Base-by-base conservation (phyloP, 495 filamentous ascomycete genomes). In the Penicillium macrosclerotiorum region DNA sequence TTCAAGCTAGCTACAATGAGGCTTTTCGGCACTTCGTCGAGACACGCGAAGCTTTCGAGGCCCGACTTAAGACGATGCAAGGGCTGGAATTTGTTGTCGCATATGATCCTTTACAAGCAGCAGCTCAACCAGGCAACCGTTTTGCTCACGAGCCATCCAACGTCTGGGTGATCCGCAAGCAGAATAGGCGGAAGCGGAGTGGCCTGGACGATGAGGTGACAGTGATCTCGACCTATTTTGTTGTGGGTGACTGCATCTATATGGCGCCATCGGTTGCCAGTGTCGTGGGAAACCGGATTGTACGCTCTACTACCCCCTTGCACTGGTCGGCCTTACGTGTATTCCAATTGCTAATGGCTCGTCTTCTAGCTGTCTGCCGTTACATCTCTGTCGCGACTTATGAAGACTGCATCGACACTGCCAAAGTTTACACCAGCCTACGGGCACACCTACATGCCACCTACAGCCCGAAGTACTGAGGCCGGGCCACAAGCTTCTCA, bases 91-190 rank as follows among this genome's bases (percentile, higher is more conserved):
- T 87, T 60, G 73, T 90, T 37, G 85, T 92, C 30, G 78, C 80
- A n/a, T 82, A 88, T 47, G 84, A 87, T 49, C 86, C 86, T 4
- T 54, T 75, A 25, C 68, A 74, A 54, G 82, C 82, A 29, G 82
- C 85, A 26, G 82, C 77, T 24, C 76, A 78, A 1, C 78, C 82
- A 0, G 79, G 78, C 26, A 84, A 80, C 4, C 81, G 76, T 3
- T 68, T 71, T 26, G 74, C 75, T 12, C 63, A 64, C 27, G 67
- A 76, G 30, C 62, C 71, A 4, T 80, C 76, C 13, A 88, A 89
- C 16, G 78, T 95, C 16, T 98, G 89, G 89, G 86, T 95, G 2
- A 89, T 98, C 45, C 84, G 89, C 54, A 95, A 95, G 72, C 93
- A 97, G 65, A 81, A 77, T 16, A 75, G 90, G 35, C 76, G 79